Evolutionary conservation across 2,329 filamentous ascomycete genomes (phyloP), one percentile per base, ranked within the genome.

Genomic region (Penicillium sp.): DNA sequence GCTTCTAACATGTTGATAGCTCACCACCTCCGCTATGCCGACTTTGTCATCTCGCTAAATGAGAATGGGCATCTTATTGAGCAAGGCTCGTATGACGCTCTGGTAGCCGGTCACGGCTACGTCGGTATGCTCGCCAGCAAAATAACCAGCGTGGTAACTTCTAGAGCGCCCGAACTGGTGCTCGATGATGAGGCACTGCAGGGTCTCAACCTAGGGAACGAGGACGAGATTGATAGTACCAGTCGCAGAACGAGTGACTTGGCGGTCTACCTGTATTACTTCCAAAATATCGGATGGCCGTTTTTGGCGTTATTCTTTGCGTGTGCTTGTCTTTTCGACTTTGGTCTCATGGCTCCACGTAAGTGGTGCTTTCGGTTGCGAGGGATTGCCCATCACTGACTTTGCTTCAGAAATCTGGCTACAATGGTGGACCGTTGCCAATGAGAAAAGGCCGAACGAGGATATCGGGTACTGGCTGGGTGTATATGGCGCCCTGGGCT

Each of bases 241-340:
- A 64, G 66, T 24, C 61, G 69, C 53, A 60, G 63, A 24, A 70
- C 70, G 4, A 75, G 76, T 5, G 75, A 78, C 24, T 69, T 67
- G 50, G 58, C 67, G 16, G 70, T 76, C 16, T 79, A 74, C 55
- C 55, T 56, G 4, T 70, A 69, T 50, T 75, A 71, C 51, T 66
- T 70, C 37, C 57, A 61, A 31, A 63, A 66, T 27, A 67, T 69
- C 13, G 73, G 72, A 13, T 68, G 58, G 60, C 55, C 55, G 4
- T 54, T 67, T 33, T 10, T 71, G 18, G 47, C 47, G 2, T 46
- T 66, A 11, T 46, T 58, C 4, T 14, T 70, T 4, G 60, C 55
- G 14, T 50, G 62, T 31, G 54, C 58, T 22, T 55, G 58, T n/a
- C 37, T 60, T 5, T 73, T 69, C 43, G 65, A 65, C 6, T 64